A percentile compares a stretch with the other conserved stretches of the same genome.
Evolutionary conservation across 2,329 filamentous ascomycete genomes (phyloP).

Genomic region (Cladophialophora psammophila): DNA sequence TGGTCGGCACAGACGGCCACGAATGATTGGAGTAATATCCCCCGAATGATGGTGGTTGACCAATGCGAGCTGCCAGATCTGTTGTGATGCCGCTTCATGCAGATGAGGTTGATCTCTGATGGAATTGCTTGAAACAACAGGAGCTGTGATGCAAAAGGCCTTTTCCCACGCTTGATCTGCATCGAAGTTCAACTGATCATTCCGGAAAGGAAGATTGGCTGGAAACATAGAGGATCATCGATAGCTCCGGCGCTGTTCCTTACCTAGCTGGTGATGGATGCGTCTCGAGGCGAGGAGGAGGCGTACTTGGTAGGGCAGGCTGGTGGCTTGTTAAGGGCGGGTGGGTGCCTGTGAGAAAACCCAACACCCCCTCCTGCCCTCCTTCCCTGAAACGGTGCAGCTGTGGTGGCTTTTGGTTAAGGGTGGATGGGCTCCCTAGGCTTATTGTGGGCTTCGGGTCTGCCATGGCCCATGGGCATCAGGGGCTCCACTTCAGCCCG

Average conservation of each 20-base stretch:
- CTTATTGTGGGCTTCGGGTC: constrained; percentile 3
- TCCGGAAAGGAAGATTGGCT: neutral
- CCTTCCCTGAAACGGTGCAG: constrained; percentile 1
- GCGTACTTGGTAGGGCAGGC: neutral
- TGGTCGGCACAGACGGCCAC: constrained; percentile 22
- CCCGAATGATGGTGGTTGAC: constrained; percentile 24
- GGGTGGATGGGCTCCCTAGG: neutral
- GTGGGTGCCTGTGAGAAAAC: constrained; percentile 7
- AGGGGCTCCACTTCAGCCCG: constrained; percentile 6
- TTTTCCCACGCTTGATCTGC: constrained; percentile 10
- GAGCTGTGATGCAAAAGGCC: constrained; percentile 17
- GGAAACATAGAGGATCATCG: constrained; percentile 5
- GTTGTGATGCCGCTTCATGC: constrained; percentile 29
- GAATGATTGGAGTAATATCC: constrained; percentile 27
- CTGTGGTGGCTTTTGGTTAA: neutral
- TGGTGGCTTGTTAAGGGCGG: constrained; percentile 1
- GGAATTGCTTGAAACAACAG: constrained; percentile 12
- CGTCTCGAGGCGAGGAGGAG: constrained; percentile 1
- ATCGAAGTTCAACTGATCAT: constrained; percentile 1
- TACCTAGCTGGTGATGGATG: constrained; percentile 12
- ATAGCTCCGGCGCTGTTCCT: constrained; percentile 10
- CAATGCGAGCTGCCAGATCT: constrained; percentile 34
- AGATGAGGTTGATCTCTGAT: constrained; percentile 17
- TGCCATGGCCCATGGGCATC: constrained; percentile 1
- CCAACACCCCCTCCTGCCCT: neutral